Evolutionary conservation across 345 rosid genomes (phyloP).

Genomic region (Salix viminalis): DNA sequence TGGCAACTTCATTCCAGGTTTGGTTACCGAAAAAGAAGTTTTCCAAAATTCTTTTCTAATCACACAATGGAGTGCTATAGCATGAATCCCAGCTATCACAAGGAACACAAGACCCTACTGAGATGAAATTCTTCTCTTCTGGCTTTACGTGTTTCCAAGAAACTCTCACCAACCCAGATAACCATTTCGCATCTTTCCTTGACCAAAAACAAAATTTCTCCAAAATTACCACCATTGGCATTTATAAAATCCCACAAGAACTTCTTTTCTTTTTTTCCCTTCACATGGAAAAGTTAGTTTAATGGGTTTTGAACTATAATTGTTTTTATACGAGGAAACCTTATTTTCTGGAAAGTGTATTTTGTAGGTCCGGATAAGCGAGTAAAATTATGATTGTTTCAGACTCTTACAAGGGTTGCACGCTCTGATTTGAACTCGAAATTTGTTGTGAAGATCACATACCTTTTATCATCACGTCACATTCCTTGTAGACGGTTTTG

Average conservation of each 20-base stretch:
- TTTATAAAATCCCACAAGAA: too few relatives aligned
- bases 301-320: not conserved
- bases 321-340: too few relatives aligned
- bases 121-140: slow-evolving; percentile 17
- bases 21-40: slow-evolving; percentile 16
- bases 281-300: not conserved
- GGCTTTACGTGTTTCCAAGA: slow-evolving; percentile 32
- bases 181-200: slow-evolving; percentile 3
- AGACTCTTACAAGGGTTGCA: too few relatives aligned
- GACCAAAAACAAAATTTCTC: not conserved
- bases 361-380: accelerated
- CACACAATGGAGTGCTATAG: not conserved
- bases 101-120: slow-evolving; percentile 25
- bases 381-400: too few relatives aligned
- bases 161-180: slow-evolving; percentile 21
- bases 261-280: too few relatives aligned
- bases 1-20: slow-evolving; percentile 3
- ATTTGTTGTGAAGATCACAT: too few relatives aligned
- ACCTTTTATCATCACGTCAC: too few relatives aligned
- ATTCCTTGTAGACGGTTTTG: not conserved
- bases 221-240: not conserved
- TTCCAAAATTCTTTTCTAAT: slow-evolving; percentile 13
- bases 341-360: too few relatives aligned
- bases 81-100: not conserved
- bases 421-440: too few relatives aligned